Evolutionary conservation across 2,329 filamentous ascomycete genomes (phyloP), one percentile per base, ranked within the genome.

Genomic region (Rhytidhysteron rufulum): DNA sequence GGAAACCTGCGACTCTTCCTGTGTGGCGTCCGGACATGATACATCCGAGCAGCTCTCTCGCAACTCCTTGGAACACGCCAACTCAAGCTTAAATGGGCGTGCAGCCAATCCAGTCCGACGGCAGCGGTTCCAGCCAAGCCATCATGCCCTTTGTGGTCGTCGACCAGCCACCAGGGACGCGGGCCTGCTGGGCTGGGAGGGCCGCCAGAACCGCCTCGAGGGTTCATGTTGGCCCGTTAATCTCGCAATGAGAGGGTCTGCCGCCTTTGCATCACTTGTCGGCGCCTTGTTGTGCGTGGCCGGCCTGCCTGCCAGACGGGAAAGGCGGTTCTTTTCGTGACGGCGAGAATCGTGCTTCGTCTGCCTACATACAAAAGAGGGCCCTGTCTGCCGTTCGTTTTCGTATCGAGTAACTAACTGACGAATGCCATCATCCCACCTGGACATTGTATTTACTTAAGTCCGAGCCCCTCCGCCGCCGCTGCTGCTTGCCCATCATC

Each of bases 11-110:
- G 46, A 63, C 60, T 42, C 34, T 30, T 35, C 34, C 22, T 51
- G 58, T 56, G 50, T 63, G 51, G 57, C 55, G 53, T 50, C 60
- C 58, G 60, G 52, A 56, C 43, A 18, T 58, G 55, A 54, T 45
- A 57, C 58, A 58, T 60, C 60, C 61, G 58, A 53, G 44, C 31
- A 33, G 34, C 31, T 16, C 39, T 18, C 47, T 44, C 50, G 48
- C 45, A 49, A 46, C 20, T 34, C 46, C 53, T 50, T 59, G 53
- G 51, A 58, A 57, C 57, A 56, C 24, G 24, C 24, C 24, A 27
- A 13, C 24, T 7, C 24, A 13, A 59, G 57, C 60, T 62, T 58
- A 57, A 45, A 48, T 41, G 40, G 45, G 44, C 49, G 44, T 15
- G 27, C 24, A 20, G 15, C 31, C 17, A 40, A 25, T 34, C 20